Evolutionary conservation across 495 filamentous ascomycete genomes (phyloP), one percentile per base, ranked within the genome.

Genomic region (Aspergillus homomorphus): DNA sequence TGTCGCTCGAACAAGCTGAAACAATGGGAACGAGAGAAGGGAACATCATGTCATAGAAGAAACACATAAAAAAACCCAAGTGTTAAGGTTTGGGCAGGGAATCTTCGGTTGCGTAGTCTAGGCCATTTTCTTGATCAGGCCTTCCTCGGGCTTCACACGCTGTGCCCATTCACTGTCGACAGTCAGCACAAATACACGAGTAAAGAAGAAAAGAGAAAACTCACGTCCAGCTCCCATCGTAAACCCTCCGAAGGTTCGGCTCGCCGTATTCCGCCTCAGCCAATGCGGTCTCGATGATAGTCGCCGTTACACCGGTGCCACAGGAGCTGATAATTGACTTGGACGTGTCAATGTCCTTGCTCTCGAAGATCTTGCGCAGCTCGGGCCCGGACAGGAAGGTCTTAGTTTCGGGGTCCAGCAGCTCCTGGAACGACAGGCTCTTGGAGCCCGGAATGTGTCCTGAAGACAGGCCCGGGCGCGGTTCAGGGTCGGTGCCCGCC

Each of bases 141-240:
- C 76, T 61, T 84, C 83, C 4, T 75, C 73, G 55, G 79, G 80
- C 66, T 79, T 79, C 5, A 86, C 84, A 43, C 87, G 80, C 63
- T 89, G 87, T 20, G 89, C 89, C 88, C 88, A 92, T 76, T 92
- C 89, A 50, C 87, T 90, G 55, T 26, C 41, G 0, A 16, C 43
- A 53, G 67, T 72, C 59, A 73, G 58, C 21, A n/a, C n/a, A 58
- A 19, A 45, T 30, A 21, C 30, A 26, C 53, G 19, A 54, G 21
- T 22, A 9, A 26, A 26, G 53, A 62, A 20, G 51, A 12, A 41
- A 12, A 14, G 33, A 53, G 51, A 54, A 48, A 18, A 90, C 90
- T 88, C 70, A 95, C 89, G 93, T 96, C 94, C 94, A 98, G 66
- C 91, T 96, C 16, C 94, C 94, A 79, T 98, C 94, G 69, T 98